These are phyloP conservation scores for Chaetoscypha palmicola DNA, from an alignment of 2,329 filamentous ascomycete species.

Conservation along the genomic window DNA sequence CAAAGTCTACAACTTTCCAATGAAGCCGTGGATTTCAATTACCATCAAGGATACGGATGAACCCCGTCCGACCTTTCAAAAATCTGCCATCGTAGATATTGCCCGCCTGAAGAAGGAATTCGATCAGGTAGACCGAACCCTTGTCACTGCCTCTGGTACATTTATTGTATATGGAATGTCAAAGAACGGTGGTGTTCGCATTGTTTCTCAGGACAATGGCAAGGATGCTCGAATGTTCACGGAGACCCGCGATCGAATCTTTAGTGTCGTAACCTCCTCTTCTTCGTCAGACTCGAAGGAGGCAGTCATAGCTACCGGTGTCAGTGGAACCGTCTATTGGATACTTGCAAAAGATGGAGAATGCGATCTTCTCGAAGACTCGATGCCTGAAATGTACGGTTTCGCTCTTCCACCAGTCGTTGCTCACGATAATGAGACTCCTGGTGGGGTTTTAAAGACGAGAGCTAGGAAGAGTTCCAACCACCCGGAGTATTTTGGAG, in stretches of 20 bases:
- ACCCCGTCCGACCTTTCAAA: conserved; percentile 58
- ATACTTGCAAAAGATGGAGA: conserved; percentile 69
- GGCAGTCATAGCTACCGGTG: conserved; percentile 82
- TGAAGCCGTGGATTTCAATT: conserved; percentile 93
- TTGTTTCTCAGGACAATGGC: conserved; percentile 91
- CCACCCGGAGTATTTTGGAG: conserved; percentile 89
- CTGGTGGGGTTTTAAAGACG: conserved; percentile 90
- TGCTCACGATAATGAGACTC: conserved; percentile 80
- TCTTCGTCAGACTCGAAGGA: conserved; percentile 60
- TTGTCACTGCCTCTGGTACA: conserved; percentile 80
- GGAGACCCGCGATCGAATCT: conserved; percentile 85
- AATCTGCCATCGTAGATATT: conserved; percentile 83
- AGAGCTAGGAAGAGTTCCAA: conserved; percentile 82
- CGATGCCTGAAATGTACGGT: conserved; percentile 74
- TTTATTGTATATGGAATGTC: conserved; percentile 94
- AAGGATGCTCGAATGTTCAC: conserved; percentile 88
- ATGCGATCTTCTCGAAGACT: conserved; percentile 72
- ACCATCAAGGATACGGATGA: conserved; percentile 56
- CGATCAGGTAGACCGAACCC: conserved; percentile 89
- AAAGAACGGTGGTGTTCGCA: conserved; percentile 84
- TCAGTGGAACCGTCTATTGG: conserved; percentile 97
- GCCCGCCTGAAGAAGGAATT: conserved; percentile 95
- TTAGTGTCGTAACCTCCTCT: conserved; percentile 81
- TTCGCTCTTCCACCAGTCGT: conserved; percentile 84
- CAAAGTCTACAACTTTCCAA: conserved; percentile 88